Conservation (phyloP, 2,329 filamentous ascomycete genomes). For the Botryotinia globosa region DNA sequence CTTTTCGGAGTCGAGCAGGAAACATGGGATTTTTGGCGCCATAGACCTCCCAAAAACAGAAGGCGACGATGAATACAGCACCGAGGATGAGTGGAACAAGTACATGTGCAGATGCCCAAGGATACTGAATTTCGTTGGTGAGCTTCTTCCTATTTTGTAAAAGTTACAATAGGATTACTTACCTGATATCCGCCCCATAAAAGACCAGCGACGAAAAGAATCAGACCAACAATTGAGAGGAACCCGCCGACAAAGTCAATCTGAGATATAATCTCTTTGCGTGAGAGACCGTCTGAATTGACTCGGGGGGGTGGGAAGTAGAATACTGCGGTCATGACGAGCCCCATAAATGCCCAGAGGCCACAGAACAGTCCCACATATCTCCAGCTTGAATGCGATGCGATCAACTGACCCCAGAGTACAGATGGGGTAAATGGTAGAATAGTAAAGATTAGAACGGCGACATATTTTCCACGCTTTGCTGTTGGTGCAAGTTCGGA, state of each 20-base stretch:
- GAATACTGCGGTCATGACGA: constrained; percentile 50
- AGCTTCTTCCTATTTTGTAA: background rate
- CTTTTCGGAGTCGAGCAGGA: constrained; percentile 52
- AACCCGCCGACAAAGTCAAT: constrained; percentile 53
- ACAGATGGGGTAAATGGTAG: constrained; percentile 60
- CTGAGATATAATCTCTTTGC: constrained; percentile 42
- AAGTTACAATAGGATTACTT: background rate
- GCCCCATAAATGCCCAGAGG: constrained; percentile 51
- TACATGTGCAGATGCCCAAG: constrained; percentile 55
- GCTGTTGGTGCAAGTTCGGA: constrained; percentile 65
- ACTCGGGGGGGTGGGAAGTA: constrained; percentile 52
- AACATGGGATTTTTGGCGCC: constrained; percentile 47
- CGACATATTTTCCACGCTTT: constrained; percentile 61
- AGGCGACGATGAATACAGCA: constrained; percentile 44
- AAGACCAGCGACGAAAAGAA: constrained; percentile 50
- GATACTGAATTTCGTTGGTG: constrained; percentile 56
- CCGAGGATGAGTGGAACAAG: constrained; percentile 55
- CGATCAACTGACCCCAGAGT: constrained; percentile 57
- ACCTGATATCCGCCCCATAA: constrained; percentile 55
- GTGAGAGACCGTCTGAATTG: constrained; percentile 42
- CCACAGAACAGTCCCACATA: constrained; percentile 53
- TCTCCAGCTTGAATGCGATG: constrained; percentile 49
- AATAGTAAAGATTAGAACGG: constrained; percentile 57
- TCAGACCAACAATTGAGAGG: constrained; percentile 48
- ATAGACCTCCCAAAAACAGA: constrained; percentile 53